These are phyloP conservation scores for Rhizopogon salebrosus DNA, from an alignment of 768 basidiomycete species.

Conservation along the genomic window DNA sequence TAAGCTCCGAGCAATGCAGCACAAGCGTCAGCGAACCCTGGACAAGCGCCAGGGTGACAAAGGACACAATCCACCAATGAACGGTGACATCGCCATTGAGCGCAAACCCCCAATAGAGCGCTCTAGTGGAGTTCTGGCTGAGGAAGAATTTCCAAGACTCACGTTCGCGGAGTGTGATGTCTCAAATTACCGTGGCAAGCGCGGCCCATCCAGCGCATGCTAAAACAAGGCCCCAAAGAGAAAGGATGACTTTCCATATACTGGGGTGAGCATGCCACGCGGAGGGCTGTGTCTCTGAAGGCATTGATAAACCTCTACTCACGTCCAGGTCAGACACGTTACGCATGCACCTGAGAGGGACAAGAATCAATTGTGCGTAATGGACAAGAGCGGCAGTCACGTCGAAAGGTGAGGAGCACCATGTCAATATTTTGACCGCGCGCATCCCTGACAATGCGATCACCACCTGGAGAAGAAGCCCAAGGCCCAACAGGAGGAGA, in stretches of 20 bases:
- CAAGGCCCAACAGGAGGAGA: slow-evolving; percentile 21
- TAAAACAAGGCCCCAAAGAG: slow-evolving; percentile 19
- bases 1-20: slow-evolving; percentile 23
- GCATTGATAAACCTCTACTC: slow-evolving; percentile 7
- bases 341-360: slow-evolving; percentile 20
- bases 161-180: background rate
- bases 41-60: slow-evolving; percentile 20
- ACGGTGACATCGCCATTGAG: slow-evolving; percentile 7
- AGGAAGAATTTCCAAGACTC: slow-evolving; percentile 23
- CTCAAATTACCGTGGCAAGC: slow-evolving; percentile 8
- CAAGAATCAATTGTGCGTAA: slow-evolving; percentile 16
- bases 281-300: slow-evolving; percentile 15
- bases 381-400: slow-evolving; percentile 25
- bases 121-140: no score
- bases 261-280: slow-evolving; percentile 22
- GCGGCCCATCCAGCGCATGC: slow-evolving; percentile 21
- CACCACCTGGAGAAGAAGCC: slow-evolving; percentile 16
- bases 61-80: slow-evolving; percentile 22
- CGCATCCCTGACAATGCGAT: slow-evolving; percentile 20
- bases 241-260: slow-evolving; percentile 14
- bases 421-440: slow-evolving; percentile 21
- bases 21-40: slow-evolving; percentile 24
- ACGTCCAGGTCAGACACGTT: slow-evolving; percentile 9
- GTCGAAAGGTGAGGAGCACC: slow-evolving; percentile 28
- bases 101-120: no score